Conservation (phyloP, 164 flowering plant species). For the Tetrastigma voinierianum region DNA sequence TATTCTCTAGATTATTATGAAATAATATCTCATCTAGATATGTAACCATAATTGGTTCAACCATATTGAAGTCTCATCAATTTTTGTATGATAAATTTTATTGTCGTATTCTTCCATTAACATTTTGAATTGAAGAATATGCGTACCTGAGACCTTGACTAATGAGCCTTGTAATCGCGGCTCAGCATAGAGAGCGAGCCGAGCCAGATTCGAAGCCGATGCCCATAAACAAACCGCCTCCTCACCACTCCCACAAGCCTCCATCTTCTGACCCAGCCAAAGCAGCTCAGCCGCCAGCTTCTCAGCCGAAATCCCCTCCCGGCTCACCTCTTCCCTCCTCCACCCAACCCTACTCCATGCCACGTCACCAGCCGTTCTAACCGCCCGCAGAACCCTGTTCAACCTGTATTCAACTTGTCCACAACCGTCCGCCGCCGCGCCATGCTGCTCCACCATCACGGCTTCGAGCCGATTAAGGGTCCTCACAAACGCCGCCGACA, state of each 20-base stretch:
- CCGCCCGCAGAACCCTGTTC: slow-evolving; percentile 29
- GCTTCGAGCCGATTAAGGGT: slow-evolving; percentile 53
- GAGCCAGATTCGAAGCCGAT: slow-evolving; percentile 54
- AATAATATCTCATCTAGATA: no score
- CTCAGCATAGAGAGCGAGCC: slow-evolving; percentile 60
- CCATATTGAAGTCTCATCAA: no score
- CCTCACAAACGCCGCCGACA: slow-evolving; percentile 57
- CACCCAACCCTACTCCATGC: slow-evolving; percentile 22
- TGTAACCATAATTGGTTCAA: no score
- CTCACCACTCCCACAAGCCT: slow-evolving; percentile 50
- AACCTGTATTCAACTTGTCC: slow-evolving; percentile 11
- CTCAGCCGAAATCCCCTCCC: slow-evolving; percentile 42
- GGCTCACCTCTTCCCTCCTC: slow-evolving; percentile 11
- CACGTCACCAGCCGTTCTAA: slow-evolving; percentile 21
- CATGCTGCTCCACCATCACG: slow-evolving; percentile 20
- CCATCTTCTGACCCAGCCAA: slow-evolving; percentile 74
- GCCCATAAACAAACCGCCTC: slow-evolving; percentile 71
- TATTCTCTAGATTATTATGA: no score
- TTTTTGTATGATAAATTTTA: no score
- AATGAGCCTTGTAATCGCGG: slow-evolving; percentile 61
- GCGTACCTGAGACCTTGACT: slow-evolving; percentile 62
- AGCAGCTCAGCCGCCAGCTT: slow-evolving; percentile 82
- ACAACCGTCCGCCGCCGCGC: background rate
- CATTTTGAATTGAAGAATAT: no score
- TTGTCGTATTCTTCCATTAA: no score